These are phyloP conservation scores for Nemania serpens DNA, from an alignment of 2,329 filamentous ascomycete genomes.

Conservation along the genomic window DNA sequence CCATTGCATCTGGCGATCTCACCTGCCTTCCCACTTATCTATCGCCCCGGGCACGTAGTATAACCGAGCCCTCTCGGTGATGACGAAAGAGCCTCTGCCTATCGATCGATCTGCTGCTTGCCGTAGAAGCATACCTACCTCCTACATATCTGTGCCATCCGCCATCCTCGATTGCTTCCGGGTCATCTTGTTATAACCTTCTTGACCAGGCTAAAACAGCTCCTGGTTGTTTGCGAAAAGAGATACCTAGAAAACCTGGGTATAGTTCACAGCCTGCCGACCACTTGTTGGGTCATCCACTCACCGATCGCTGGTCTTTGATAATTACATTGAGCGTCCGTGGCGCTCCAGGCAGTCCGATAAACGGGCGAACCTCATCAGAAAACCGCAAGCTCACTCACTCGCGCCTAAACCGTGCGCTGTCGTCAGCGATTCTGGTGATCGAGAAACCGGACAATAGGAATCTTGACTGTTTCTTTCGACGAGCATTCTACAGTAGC, in stretches of 20 bases:
- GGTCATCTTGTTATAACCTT: neutral
- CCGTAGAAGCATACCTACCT: neutral
- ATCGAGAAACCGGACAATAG: neutral
- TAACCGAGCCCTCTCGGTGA: constrained; percentile 6
- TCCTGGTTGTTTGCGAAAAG: neutral
- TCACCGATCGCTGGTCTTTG: too few species aligned
- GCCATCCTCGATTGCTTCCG: neutral
- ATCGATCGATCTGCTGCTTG: neutral
- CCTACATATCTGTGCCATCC: constrained; percentile 7
- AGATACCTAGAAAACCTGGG: neutral
- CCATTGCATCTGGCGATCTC: constrained; percentile 23
- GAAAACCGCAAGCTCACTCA: neutral
- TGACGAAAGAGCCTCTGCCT: constrained; percentile 14
- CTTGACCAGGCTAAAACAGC: constrained; percentile 9
- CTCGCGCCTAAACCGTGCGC: neutral
- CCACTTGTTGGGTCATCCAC: too few species aligned
- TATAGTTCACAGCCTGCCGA: constrained; percentile 1
- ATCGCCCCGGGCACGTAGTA: neutral
- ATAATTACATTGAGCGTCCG: too few species aligned
- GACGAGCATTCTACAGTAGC: neutral
- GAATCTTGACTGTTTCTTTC: neutral
- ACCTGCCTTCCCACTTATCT: constrained; percentile 3
- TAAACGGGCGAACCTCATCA: neutral
- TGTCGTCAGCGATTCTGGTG: too few species aligned
- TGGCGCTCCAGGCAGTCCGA: neutral